Evolutionary conservation across 805 yeast genomes (phyloP), one percentile per base, ranked within the genome.

Genomic region (Cephaloascus fragrans): DNA sequence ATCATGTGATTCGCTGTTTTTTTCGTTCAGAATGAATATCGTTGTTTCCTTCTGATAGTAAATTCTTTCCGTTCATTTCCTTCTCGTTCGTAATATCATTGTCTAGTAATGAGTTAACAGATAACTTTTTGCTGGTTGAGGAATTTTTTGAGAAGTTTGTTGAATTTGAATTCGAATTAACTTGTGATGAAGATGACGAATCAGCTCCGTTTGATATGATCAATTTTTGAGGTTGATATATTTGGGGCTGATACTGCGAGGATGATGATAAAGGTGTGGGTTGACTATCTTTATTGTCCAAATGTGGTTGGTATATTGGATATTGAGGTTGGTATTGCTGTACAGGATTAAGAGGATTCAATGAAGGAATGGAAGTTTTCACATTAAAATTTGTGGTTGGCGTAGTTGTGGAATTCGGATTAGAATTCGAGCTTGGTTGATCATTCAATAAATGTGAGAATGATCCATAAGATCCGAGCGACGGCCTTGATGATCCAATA

Each of bases 401-500:
- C 29, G 14, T 26, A 31, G 15, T 31, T 14, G 33, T 9, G 15
- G 33, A n/a, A 6, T 9, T 9, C 17, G 31, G 6, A 19, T 5
- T 4, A 35, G 10, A 17, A 26, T 14, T 31, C 16, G 33, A n/a
- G 15, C n/a, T 31, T 6, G 33, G 18, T n/a, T 14, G 18, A 14
- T 31, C 33, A 31, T 31, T 31, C 33, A 31, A 31, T 6, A 31
- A 42, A 29, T 53, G 56, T 9, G 61, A 51, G 26, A 56, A 47
- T 19, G 60, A 53, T 3, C 64, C 64, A 42, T 57, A 52, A n/a
- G n/a, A n/a, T n/a, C n/a, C n/a, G n/a, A n/a, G n/a, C 29, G 58
- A 53, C 5, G 51, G 44, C 37, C 64, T 41, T 28, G 50, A 51
- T 20, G 43, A 43, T 15, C 37, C 31, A 2, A 55, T 42, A 12